Conservation (phyloP, 495 filamentous ascomycete genomes). For the Tricharina praecox region DNA sequence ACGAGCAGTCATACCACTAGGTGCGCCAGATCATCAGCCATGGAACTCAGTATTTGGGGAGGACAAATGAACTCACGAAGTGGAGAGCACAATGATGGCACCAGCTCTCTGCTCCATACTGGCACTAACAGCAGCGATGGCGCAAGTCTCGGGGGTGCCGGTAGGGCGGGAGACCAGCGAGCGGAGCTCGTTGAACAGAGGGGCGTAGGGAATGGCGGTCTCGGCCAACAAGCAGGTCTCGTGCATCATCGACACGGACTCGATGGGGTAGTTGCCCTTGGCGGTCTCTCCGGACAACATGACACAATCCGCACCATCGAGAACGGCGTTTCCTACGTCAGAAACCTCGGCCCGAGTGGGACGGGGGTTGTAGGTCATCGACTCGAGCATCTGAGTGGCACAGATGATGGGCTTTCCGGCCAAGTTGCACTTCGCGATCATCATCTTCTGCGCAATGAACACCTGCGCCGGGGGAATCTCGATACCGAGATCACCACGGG, state of each 20-base stretch:
- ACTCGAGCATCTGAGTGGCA: conserved; percentile 77
- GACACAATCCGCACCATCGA: conserved; percentile 96
- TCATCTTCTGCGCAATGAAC: conserved; percentile 99
- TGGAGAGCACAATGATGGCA: conserved; percentile 86
- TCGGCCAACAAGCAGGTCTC: conserved; percentile 91
- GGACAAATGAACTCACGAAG: conserved; percentile 38
- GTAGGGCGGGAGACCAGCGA: conserved; percentile 64
- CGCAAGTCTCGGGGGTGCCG: conserved; percentile 72
- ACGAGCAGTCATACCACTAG: conserved; percentile 63
- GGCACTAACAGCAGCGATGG: conserved; percentile 89
- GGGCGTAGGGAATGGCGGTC: conserved; percentile 89
- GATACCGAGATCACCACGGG: conserved; percentile 94
- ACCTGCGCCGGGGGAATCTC: conserved; percentile 97
- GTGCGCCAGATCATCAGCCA: background rate
- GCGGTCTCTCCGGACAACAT: conserved; percentile 99
- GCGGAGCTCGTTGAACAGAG: conserved; percentile 87
- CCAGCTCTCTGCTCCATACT: conserved; percentile 89
- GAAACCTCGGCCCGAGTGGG: conserved; percentile 95
- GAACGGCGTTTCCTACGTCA: conserved; percentile 93
- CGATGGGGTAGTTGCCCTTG: conserved; percentile 84
- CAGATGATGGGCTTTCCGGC: conserved; percentile 97
- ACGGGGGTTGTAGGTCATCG: conserved; percentile 98
- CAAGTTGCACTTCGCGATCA: conserved; percentile 99
- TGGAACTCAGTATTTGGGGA: background rate
- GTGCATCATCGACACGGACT: conserved; percentile 94